Conservation (phyloP, 2,329 filamentous ascomycete species). For the Paradendryphiella salina region DNA sequence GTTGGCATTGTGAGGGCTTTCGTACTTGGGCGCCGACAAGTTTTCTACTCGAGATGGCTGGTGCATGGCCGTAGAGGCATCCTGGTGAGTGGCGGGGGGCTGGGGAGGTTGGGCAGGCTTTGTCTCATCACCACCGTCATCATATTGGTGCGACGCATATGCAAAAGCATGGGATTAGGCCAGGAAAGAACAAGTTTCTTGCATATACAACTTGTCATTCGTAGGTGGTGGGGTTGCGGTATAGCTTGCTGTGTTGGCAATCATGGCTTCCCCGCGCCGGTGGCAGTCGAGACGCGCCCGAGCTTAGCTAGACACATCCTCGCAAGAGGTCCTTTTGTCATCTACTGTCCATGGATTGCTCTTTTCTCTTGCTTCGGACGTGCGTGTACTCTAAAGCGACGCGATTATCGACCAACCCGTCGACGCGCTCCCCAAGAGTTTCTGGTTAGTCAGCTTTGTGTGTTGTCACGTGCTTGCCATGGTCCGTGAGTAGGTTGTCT, state of each 20-base stretch:
- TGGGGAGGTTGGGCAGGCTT: conserved; percentile 37
- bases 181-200: conserved; percentile 9
- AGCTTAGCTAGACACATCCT: background rate
- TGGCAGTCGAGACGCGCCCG: conserved; percentile 2
- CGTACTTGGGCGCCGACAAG: conserved; percentile 20
- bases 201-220: conserved; percentile 9
- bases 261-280: conserved; percentile 13
- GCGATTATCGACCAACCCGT: background rate
- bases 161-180: conserved; percentile 5
- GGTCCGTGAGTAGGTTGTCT: background rate
- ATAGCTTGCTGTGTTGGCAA: conserved; percentile 19
- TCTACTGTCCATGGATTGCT: background rate
- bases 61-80: conserved; percentile 16
- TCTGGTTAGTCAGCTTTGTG: background rate
- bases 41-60: conserved; percentile 38
- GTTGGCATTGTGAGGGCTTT: conserved; percentile 29
- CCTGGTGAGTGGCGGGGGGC: conserved; percentile 15
- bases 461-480: background rate
- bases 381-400: background rate
- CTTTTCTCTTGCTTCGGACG: background rate
- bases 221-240: conserved; percentile 9
- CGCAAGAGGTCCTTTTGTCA: background rate
- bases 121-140: conserved; percentile 25
- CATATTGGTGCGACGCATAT: conserved; percentile 32
- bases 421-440: background rate